Evolutionary conservation across 805 yeast species (phyloP).

Genomic region (Saccharomyces kudriavzevii): DNA sequence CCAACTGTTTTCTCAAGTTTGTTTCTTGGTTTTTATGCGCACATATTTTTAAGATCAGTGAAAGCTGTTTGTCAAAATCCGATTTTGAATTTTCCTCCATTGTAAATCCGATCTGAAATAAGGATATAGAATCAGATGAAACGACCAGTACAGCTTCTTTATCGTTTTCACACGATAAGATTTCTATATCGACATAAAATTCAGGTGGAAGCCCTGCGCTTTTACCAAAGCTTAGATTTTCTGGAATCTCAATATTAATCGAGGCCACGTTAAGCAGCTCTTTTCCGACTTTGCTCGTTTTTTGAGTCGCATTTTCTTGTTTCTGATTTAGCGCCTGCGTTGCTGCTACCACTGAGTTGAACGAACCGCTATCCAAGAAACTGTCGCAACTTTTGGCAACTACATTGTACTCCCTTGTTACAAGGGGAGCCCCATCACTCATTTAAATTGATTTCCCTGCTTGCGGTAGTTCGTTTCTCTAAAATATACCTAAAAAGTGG

Average conservation of each 20-base stretch:
- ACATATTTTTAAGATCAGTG: neutral
- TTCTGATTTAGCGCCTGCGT: neutral
- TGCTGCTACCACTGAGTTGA: neutral
- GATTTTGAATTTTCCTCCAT: neutral
- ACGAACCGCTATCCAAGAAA: neutral
- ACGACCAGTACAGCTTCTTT: neutral
- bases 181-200: neutral
- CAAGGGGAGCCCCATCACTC: neutral
- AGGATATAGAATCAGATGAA: neutral
- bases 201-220: too few species aligned
- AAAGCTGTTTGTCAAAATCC: neutral
- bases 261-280: neutral
- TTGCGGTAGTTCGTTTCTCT: neutral
- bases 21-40: neutral
- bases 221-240: neutral
- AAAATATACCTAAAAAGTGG: neutral
- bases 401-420: neutral
- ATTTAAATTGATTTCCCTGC: neutral
- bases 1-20: neutral
- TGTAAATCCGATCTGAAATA: neutral
- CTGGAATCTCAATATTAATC: neutral
- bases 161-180: neutral
- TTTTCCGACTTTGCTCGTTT: neutral
- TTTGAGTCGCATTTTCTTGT: neutral
- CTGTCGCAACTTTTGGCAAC: neutral